A percentile compares a stretch with the other conserved stretches of the same genome.
Conservation (phyloP, 208 protist genomes). For the Leishmania major region DNA sequence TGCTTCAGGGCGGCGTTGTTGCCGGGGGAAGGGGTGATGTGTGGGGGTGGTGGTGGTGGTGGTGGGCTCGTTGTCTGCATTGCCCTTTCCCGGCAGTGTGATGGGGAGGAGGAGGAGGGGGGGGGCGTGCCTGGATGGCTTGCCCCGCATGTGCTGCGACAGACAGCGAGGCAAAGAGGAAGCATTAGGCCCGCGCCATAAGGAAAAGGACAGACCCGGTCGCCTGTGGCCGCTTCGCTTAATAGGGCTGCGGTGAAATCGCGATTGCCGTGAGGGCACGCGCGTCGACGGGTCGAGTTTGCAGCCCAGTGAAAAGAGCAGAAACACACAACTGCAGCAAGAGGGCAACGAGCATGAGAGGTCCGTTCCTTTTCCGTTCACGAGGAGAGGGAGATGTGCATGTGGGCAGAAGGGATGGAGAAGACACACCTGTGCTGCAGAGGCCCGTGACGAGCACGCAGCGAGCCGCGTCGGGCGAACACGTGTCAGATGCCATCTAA, state of each 20-base stretch:
- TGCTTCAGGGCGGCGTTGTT: neutral
- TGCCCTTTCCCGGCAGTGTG: too few species aligned
- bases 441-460: neutral
- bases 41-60: too few species aligned
- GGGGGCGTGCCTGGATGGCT: neutral
- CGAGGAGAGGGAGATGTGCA: neutral
- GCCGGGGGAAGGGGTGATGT: neutral
- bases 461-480: neutral
- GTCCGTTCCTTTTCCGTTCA: too few species aligned
- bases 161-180: neutral
- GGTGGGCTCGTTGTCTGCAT: too few species aligned
- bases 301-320: neutral
- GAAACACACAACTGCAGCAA: neutral
- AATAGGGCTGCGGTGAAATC: neutral
- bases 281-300: too few species aligned
- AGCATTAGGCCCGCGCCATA: neutral
- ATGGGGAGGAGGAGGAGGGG: too few species aligned
- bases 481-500: neutral
- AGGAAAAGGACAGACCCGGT: neutral
- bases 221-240: neutral
- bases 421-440: neutral
- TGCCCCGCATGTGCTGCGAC: neutral
- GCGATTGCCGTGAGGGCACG: too few species aligned
- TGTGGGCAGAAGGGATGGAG: neutral
- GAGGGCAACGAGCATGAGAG: too few species aligned